Conservation (phyloP, 257 asterid species). For the Solanum paucissectum region DNA sequence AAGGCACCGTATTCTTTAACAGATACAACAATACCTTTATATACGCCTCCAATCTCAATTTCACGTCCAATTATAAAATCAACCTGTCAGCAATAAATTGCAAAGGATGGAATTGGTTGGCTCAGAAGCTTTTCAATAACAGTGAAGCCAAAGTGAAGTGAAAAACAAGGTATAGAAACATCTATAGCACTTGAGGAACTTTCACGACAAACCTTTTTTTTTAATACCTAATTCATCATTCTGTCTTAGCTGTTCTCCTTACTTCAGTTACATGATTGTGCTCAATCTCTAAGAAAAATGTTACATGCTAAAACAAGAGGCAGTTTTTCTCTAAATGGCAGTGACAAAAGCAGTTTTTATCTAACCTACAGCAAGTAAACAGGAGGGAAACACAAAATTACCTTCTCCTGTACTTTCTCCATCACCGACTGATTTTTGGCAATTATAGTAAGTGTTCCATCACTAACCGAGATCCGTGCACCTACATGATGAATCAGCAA, state of each 20-base stretch:
- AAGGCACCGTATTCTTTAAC: conserved; percentile 96
- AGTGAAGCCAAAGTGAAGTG: not conserved
- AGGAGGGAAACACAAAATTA: conserved; percentile 2
- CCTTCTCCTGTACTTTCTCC: conserved; percentile 86
- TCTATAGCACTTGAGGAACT: not conserved
- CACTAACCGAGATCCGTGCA: conserved; percentile 74
- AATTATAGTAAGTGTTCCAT: conserved; percentile 63
- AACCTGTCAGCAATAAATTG: conserved; percentile 40
- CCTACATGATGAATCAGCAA: conserved; percentile 40
- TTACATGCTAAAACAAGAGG: not conserved
- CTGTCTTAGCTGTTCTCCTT: not conserved
- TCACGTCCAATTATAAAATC: conserved; percentile 80
- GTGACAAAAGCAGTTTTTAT: not conserved
- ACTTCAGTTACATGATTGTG: not conserved
- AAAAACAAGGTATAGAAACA: not conserved
- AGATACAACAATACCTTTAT: conserved; percentile 67
- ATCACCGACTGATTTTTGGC: conserved; percentile 71
- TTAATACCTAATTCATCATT: not conserved
- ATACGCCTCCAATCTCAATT: conserved; percentile 68
- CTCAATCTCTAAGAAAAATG: not conserved
- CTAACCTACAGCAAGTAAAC: not conserved
- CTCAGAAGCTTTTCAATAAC: not conserved
- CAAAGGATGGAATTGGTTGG: conserved; percentile 1
- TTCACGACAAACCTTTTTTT: not conserved
- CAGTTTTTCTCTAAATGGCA: not conserved